phyloP scores from a whole-genome alignment of 257 asterid species.

The Solanum ahanhuiri region DNA sequence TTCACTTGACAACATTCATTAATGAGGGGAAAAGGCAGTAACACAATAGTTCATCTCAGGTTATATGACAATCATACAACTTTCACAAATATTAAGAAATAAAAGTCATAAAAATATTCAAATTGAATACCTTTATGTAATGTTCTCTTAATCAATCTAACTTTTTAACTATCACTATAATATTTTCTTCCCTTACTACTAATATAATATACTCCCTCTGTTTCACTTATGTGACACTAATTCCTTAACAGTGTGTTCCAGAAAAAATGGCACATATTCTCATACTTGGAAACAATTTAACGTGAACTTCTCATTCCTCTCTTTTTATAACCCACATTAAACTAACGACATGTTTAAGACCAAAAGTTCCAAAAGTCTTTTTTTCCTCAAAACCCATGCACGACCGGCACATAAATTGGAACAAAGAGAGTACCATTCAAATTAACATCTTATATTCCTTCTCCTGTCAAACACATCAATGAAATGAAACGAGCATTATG shows the following conservation, averaged over 20 bases:
- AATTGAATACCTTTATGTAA: not conserved
- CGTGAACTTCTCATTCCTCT: not conserved
- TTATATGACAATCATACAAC: not conserved
- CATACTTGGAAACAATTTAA: not conserved
- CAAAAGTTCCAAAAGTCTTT: not conserved
- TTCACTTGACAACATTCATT: not conserved
- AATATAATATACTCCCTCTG: not conserved
- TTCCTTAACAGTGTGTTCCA: not conserved
- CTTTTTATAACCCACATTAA: not conserved
- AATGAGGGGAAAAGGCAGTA: not conserved
- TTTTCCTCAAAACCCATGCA: not conserved
- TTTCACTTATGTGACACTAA: not conserved
- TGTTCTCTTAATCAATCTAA: not conserved
- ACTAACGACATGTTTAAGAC: not conserved
- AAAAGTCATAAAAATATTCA: not conserved
- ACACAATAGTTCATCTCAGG: not conserved
- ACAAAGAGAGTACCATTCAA: not conserved
- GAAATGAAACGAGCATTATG: not conserved
- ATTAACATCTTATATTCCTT: not conserved
- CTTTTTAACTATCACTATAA: not conserved
- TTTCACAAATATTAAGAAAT: not conserved
- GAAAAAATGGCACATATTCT: not conserved
- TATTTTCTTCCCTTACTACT: not conserved
- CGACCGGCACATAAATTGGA: not conserved
- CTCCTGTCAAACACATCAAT: not conserved